Conservation (phyloP, 108 stramenopile species). For the Parmales sp. region DNA sequence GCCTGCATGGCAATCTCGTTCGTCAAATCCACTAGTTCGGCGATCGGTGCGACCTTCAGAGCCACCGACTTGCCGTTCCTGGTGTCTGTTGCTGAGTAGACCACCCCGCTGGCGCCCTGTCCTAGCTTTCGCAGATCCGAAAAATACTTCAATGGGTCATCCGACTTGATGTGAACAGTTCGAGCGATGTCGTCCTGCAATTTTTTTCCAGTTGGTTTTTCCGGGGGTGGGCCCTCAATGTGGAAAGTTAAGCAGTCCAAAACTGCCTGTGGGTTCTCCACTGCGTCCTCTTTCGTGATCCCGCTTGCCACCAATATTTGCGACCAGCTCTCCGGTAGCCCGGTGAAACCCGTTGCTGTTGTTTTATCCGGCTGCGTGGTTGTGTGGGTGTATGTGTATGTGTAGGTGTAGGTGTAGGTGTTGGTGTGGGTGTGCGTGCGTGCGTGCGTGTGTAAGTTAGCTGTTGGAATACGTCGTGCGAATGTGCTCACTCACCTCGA, state of each 20-base stretch:
- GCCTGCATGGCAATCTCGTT: slow-evolving; percentile 57
- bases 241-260: slow-evolving; percentile 46
- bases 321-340: slow-evolving; percentile 45
- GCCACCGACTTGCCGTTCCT: slow-evolving; percentile 38
- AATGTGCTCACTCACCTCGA: neutral
- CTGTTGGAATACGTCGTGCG: neutral
- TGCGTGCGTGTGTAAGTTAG: neutral
- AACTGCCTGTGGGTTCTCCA: slow-evolving; percentile 47
- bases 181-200: slow-evolving; percentile 7
- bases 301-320: slow-evolving; percentile 43
- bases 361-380: slow-evolving; percentile 21
- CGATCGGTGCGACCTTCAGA: slow-evolving; percentile 40
- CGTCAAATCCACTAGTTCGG: slow-evolving; percentile 36
- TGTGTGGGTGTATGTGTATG: neutral
- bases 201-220: slow-evolving; percentile 12
- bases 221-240: slow-evolving; percentile 43
- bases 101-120: slow-evolving; percentile 45
- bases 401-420: slow-evolving; percentile 25
- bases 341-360: slow-evolving; percentile 29
- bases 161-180: slow-evolving; percentile 30
- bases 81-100: slow-evolving; percentile 35
- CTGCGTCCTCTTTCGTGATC: slow-evolving; percentile 51
- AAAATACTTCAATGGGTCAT: slow-evolving; percentile 37
- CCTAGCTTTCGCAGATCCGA: slow-evolving; percentile 41
- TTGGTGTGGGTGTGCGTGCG: neutral